Conservation (phyloP, 179 eudicot genomes). For the Amaranthus tricolor region DNA sequence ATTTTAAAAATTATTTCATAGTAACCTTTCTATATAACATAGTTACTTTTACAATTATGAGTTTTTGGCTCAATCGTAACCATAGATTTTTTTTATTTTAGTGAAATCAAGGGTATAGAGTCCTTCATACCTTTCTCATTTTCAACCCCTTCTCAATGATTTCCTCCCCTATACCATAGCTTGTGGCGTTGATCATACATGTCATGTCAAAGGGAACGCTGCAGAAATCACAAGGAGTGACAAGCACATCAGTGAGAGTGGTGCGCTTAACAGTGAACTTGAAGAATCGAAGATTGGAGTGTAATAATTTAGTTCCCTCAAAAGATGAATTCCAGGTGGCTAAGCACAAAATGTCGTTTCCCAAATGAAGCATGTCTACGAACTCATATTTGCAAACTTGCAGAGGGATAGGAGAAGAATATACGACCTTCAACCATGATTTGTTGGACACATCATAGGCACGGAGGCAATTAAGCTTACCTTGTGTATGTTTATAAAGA, state of each 20-base stretch:
- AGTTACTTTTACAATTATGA: too few relatives aligned
- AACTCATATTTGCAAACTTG: neutral
- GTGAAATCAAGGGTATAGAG: too few relatives aligned
- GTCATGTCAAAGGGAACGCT: neutral
- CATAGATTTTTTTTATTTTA: too few relatives aligned
- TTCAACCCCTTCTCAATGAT: too few relatives aligned
- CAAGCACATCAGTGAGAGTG: neutral
- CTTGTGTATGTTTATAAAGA: neutral
- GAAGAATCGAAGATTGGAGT: neutral
- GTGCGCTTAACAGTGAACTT: neutral
- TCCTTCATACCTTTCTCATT: too few relatives aligned
- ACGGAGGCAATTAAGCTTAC: neutral
- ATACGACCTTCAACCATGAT: neutral
- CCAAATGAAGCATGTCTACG: constrained; percentile 1
- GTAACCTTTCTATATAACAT: too few relatives aligned
- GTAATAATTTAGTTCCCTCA: neutral
- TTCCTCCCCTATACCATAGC: too few relatives aligned
- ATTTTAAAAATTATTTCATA: too few relatives aligned
- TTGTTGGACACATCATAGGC: neutral
- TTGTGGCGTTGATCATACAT: neutral
- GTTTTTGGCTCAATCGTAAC: too few relatives aligned
- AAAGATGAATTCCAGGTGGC: neutral
- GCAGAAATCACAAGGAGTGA: neutral
- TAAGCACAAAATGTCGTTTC: neutral
- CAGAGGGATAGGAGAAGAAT: neutral